Evolutionary conservation across 805 yeast species (phyloP), one percentile per base, ranked within the genome.

Genomic region (Cyberlindnera euphorbiiphila): DNA sequence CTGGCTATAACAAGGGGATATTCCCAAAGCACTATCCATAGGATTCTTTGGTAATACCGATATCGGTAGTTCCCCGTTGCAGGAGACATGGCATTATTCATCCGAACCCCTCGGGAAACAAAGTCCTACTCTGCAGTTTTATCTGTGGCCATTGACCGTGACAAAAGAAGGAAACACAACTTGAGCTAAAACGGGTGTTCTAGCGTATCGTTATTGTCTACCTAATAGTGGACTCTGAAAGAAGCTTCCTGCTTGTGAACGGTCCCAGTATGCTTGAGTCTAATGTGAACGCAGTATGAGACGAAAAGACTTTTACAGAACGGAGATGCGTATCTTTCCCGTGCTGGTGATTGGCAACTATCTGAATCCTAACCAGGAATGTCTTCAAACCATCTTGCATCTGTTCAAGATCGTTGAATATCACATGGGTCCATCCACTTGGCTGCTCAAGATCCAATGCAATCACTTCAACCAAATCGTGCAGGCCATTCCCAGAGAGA

Each of bases 251-350:
- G 31, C 57, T 50, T 4, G 56, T 55, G 34, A 51, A 55, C 1
- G 52, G 46, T 1, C 58, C 57, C 21, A 55, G 26, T 2, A 49
- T 43, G 11, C 43, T 48, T 2, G 43, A 36, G n/a, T 47, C 51
- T 28, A 56, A 43, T 6, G 53, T 46, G 27, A 42, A 57, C 9
- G 53, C 49, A 34, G 60, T 53, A 13, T 54, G 49, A 6, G 71
- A 71, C 8, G 75, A 64, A 59, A 78, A 65, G 51, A 85, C 58
- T 66, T 77, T 76, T 13, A 89, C 68, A 0, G 88, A 82, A 32
- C 98, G 62, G 9, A 93, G 66, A 57, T 88, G 98, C 1, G 96
- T 81, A 58, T 93, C 99, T 54, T 91, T 93, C 31, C 99, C 99
- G 54, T 86, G 88, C 55, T 89, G 97, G 51, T 87, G 96, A 51